Percentiles rank a stretch among this genome's conserved stretches.
phyloP scores from a whole-genome alignment of 371 early-diverging fungal species.

The Dinochytrium kinnereticum region DNA sequence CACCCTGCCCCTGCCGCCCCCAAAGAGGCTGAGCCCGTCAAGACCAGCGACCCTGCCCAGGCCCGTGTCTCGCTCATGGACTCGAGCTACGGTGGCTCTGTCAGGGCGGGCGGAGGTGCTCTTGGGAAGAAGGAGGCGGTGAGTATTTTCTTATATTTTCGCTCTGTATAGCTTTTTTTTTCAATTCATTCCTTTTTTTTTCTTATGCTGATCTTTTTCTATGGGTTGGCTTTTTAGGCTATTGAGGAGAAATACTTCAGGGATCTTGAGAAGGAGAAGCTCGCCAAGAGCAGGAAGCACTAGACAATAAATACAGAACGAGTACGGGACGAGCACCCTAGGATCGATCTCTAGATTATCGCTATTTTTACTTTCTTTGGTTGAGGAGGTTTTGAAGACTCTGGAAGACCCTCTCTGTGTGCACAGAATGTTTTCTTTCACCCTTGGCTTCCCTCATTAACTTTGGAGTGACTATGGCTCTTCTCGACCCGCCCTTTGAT shows the following conservation, averaged over 20 bases:
- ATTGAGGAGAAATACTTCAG: constrained; percentile 17
- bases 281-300: constrained; percentile 11
- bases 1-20: constrained; percentile 6
- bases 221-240: neutral
- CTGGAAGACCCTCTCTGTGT: too few relatives aligned
- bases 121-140: constrained; percentile 29
- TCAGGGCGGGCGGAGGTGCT: constrained; percentile 22
- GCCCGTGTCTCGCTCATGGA: constrained; percentile 9
- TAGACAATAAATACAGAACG: too few relatives aligned
- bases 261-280: constrained; percentile 25
- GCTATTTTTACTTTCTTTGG: too few relatives aligned
- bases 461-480: too few relatives aligned
- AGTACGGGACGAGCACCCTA: too few relatives aligned
- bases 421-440: too few relatives aligned
- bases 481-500: too few relatives aligned
- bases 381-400: too few relatives aligned
- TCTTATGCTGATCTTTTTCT: neutral
- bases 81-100: constrained; percentile 21
- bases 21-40: constrained; percentile 1
- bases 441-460: too few relatives aligned
- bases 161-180: neutral
- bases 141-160: neutral
- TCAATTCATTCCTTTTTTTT: neutral
- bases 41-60: neutral
- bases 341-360: too few relatives aligned